Evolutionary conservation across 108 stramenopile genomes (phyloP).

Genomic region (Asterionellopsis glacialis): DNA sequence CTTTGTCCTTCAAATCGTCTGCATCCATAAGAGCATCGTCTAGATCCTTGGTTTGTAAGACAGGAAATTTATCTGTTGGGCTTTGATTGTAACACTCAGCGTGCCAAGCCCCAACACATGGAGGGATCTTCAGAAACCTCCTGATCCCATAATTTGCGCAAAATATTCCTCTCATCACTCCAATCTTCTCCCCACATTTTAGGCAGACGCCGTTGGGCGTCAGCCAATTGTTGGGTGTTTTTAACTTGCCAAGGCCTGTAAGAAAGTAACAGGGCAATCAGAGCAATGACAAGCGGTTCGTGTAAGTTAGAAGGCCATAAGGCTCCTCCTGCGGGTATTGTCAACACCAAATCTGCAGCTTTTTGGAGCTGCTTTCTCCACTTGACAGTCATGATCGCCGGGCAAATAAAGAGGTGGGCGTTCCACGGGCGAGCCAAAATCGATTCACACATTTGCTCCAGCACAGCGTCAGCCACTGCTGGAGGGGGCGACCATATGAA

Average conservation of each 20-base stretch:
- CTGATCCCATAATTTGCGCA: not conserved
- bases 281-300: not conserved
- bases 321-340: not conserved
- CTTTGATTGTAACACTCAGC: not conserved
- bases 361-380: not conserved
- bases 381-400: not conserved
- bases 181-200: not conserved
- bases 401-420: conserved; percentile 3
- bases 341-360: not conserved
- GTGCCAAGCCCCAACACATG: not conserved
- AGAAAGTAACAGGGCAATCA: conserved; percentile 1
- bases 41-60: not conserved
- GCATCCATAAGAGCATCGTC: not conserved
- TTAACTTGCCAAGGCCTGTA: conserved; percentile 12
- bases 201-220: not conserved
- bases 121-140: not conserved
- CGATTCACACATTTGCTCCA: not conserved
- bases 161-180: not conserved
- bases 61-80: not conserved
- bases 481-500: conserved; percentile 10
- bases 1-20: not conserved
- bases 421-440: not conserved
- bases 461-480: conserved; percentile 1
- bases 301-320: not conserved
- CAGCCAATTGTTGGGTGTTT: conserved; percentile 1